Conservation (phyloP, 306 rosid species). For the Castanea crenata region DNA sequence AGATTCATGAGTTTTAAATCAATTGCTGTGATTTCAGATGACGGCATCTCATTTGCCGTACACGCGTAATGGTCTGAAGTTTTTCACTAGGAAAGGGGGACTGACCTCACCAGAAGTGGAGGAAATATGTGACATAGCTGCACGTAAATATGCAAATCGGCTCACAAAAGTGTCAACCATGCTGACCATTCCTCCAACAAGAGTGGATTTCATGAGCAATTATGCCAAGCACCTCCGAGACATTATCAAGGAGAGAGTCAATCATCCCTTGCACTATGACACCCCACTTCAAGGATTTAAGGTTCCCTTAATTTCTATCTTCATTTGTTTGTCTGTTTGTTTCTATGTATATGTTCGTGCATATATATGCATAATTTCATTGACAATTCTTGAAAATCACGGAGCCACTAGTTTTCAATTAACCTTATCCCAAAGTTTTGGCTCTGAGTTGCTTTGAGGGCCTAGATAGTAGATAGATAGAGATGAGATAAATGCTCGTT, state of each 20-base stretch:
- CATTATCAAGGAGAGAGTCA: constrained; percentile 71
- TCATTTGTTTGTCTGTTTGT: background rate
- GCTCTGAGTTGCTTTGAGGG: background rate
- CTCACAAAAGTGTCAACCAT: constrained; percentile 58
- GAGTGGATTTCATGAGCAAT: constrained; percentile 77
- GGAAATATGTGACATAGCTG: constrained; percentile 73
- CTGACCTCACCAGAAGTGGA: constrained; percentile 70
- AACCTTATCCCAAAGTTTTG: background rate
- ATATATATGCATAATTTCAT: background rate
- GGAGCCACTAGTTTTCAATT: background rate
- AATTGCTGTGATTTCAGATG: constrained; percentile 45
- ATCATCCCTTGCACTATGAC: constrained; percentile 76
- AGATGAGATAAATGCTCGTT: background rate
- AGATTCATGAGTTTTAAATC: background rate
- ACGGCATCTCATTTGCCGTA: constrained; percentile 94
- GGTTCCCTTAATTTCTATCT: constrained; percentile 31
- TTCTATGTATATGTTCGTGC: background rate
- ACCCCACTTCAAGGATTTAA: constrained; percentile 83
- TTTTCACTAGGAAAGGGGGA: constrained; percentile 84
- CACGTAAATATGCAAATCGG: constrained; percentile 75
- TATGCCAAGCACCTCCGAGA: constrained; percentile 68
- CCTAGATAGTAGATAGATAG: background rate
- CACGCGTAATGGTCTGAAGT: constrained; percentile 83
- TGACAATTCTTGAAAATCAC: background rate
- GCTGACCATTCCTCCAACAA: constrained; percentile 38